These are phyloP conservation scores for Tylopilus rubrobrunneus DNA, from an alignment of 768 basidiomycete species.

Conservation along the genomic window DNA sequence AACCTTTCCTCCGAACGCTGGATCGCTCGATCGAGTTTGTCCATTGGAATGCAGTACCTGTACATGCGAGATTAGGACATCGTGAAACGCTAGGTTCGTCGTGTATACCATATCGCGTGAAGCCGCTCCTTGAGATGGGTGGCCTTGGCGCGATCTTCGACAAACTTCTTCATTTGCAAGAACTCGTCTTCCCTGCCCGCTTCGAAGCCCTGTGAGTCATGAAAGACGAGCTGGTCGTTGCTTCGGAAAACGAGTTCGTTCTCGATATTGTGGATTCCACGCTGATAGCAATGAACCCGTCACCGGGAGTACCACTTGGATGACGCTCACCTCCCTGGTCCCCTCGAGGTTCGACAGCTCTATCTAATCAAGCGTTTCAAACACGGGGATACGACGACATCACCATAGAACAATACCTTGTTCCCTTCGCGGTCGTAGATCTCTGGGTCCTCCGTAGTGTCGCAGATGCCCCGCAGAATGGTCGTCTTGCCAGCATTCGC, in stretches of 20 bases:
- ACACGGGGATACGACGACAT: too few species aligned
- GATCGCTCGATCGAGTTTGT: neutral
- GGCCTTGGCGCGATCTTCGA: neutral
- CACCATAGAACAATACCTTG: too few species aligned
- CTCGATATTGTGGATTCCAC: neutral
- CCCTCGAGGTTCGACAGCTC: neutral
- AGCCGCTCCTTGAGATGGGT: neutral
- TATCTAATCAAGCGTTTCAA: neutral
- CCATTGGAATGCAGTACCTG: conserved; percentile 6
- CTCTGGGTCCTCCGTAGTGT: too few species aligned
- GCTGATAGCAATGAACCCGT: neutral
- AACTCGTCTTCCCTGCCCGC: conserved; percentile 3
- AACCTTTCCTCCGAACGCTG: conserved; percentile 1
- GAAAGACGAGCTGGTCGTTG: conserved; percentile 1
- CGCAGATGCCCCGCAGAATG: too few species aligned
- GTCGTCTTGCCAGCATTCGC: too few species aligned
- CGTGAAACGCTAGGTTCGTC: neutral
- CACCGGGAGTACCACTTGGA: neutral
- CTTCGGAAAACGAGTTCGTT: conserved; percentile 1
- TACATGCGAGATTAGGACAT: neutral
- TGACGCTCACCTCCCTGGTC: neutral
- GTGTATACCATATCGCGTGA: conserved; percentile 4
- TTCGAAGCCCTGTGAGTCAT: conserved; percentile 5
- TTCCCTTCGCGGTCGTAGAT: too few species aligned
- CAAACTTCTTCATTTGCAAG: conserved; percentile 2